Evolutionary conservation across 768 basidiomycete genomes (phyloP).

Genomic region (Panaeolus papilionaceus): DNA sequence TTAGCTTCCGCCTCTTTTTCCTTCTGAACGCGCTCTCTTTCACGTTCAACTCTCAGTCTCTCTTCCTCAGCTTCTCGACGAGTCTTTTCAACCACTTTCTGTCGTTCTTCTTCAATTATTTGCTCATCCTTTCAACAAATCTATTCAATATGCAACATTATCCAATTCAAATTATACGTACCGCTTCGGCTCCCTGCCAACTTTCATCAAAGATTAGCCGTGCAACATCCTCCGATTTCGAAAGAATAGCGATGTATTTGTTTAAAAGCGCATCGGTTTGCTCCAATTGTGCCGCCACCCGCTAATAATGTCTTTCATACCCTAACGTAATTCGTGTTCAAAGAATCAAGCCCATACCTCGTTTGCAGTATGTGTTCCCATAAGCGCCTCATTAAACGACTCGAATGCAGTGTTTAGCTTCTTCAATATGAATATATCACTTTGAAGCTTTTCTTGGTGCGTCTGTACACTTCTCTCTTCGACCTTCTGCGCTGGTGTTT

Average conservation of each 20-base stretch:
- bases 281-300: conserved; percentile 67
- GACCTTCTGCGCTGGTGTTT: conserved; percentile 31
- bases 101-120: conserved; percentile 51
- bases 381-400: conserved; percentile 70
- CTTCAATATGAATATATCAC: conserved; percentile 73
- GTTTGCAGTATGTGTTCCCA: conserved; percentile 68
- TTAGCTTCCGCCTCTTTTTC: conserved; percentile 52
- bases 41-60: conserved; percentile 50
- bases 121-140: conserved; percentile 62
- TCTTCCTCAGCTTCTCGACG: conserved; percentile 55
- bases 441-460: conserved; percentile 65
- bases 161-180: conserved; percentile 40
- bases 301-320: conserved; percentile 41
- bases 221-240: conserved; percentile 71
- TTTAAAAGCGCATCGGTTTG: conserved; percentile 78
- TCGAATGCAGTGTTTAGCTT: conserved; percentile 78
- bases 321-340: conserved; percentile 10
- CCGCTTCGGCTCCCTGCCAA: conserved; percentile 78
- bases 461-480: conserved; percentile 43
- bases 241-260: conserved; percentile 74
- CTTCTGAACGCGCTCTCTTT: conserved; percentile 54
- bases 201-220: conserved; percentile 77
- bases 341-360: conserved; percentile 52
- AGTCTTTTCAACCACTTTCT: conserved; percentile 47
- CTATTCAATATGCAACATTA: neutral